Evolutionary conservation across 208 protist genomes (phyloP), one percentile per base, ranked within the genome.

Genomic region (Trypanosoma vivax): DNA sequence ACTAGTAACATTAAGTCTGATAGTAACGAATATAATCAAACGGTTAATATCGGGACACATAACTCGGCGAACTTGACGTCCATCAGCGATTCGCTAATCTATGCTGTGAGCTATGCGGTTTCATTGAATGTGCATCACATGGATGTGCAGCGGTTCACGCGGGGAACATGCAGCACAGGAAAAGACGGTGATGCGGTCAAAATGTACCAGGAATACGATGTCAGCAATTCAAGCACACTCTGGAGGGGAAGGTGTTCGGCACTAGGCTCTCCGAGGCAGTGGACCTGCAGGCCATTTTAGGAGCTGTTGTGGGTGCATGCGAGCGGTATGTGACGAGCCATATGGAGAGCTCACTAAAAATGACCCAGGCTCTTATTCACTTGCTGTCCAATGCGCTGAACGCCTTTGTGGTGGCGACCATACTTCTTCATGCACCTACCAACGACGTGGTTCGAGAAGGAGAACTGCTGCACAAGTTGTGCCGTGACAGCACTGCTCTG

Each of bases 31-130:
- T n/a, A n/a, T n/a, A n/a, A n/a, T n/a, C n/a, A n/a, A n/a, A n/a
- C n/a, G n/a, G n/a, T n/a, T 7, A 43, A 43, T 7, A 6, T 7
- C 31, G 14, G 25, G 13, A 40, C 39, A 11, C 5, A 11, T 19
- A 16, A 30, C 11, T 24, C 30, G 23, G 24, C 18, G 4, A 19
- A 43, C 10, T 19, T 70, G 1, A 50, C 65, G n/a, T 31, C 48
- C 29, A 62, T 84, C 28, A 79, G 72, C n/a, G 84, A 92, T 9
- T 69, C 71, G 1, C 68, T 92, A 4, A 49, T 92, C 29, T 88
- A 88, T 66, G 80, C 80, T 21, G 46, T 85, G 23, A 92, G 84
- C 67, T 89, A 83, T 49, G 58, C 78, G 9, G 66, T 75, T 10
- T 68, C 73, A 3, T 60, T 88, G 19, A 66, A 75, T 7, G 70